These are phyloP conservation scores for Pythium biforme DNA, from an alignment of 352 stramenopile species.

Conservation along the genomic window DNA sequence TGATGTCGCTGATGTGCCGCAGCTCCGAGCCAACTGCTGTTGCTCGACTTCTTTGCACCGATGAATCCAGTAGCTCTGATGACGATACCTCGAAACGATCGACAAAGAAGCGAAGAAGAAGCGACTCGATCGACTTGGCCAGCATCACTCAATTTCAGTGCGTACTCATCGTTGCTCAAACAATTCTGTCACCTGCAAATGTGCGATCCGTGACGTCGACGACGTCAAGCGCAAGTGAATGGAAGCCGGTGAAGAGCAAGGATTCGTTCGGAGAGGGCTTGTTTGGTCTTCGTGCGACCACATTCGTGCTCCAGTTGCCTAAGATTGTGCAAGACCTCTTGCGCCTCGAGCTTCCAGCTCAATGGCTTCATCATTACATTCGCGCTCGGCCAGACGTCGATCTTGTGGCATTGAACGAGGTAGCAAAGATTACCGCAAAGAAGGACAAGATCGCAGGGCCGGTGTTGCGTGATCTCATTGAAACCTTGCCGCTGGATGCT, in stretches of 20 bases:
- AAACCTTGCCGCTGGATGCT: conserved; percentile 12
- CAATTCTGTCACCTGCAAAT: conserved; percentile 7
- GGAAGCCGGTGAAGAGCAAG: conserved; percentile 3
- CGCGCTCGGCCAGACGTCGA: conserved; percentile 40
- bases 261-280: conserved; percentile 8
- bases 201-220: neutral
- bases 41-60: neutral
- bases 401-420: conserved; percentile 32
- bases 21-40: conserved; percentile 5
- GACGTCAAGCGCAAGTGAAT: neutral
- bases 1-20: conserved; percentile 17
- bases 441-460: conserved; percentile 28
- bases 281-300: neutral
- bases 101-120: conserved; percentile 25
- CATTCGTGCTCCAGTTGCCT: conserved; percentile 16
- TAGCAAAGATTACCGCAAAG: conserved; percentile 4
- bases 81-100: neutral
- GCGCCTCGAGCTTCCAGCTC: conserved; percentile 26
- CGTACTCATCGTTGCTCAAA: conserved; percentile 7
- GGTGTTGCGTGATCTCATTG: conserved; percentile 12
- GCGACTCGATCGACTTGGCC: conserved; percentile 18
- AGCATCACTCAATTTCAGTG: conserved; percentile 12
- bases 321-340: conserved; percentile 21
- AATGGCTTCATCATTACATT: conserved; percentile 53
- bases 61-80: neutral